Conservation (phyloP, 148 eudicot species). For the Gaultheria prostrata region DNA sequence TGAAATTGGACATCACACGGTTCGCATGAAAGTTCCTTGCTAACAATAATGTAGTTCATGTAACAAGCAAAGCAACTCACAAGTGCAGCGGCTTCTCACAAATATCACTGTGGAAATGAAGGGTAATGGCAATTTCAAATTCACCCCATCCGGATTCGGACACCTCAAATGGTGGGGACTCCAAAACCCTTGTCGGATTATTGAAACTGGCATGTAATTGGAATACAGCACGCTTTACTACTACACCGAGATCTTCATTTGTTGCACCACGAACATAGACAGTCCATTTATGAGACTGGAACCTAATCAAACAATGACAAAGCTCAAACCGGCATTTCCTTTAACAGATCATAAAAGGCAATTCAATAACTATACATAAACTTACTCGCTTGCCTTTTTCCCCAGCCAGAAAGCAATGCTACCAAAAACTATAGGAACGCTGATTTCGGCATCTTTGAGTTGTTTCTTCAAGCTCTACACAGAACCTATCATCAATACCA, state of each 20-base stretch:
- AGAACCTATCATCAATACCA: not conserved
- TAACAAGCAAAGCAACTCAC: conserved; percentile 47
- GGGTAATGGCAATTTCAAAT: conserved; percentile 88
- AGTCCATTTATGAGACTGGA: conserved; percentile 76
- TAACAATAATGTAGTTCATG: not conserved
- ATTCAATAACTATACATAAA: not conserved
- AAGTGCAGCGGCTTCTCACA: conserved; percentile 75
- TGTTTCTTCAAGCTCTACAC: conserved; percentile 54
- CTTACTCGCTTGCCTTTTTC: conserved; percentile 93
- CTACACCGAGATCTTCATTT: conserved; percentile 61
- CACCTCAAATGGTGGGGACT: conserved; percentile 79
- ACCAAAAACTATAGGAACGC: conserved; percentile 71
- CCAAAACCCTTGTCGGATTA: conserved; percentile 73
- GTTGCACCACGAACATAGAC: conserved; percentile 63
- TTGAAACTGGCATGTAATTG: conserved; percentile 92
- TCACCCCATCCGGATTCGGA: conserved; percentile 97
- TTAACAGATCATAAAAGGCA: conserved; percentile 21
- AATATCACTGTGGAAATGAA: conserved; percentile 75
- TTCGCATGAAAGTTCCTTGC: not conserved
- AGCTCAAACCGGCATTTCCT: conserved; percentile 16
- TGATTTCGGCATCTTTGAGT: conserved; percentile 63
- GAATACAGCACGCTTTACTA: conserved; percentile 77
- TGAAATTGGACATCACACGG: not conserved
- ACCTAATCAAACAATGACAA: conserved; percentile 30
- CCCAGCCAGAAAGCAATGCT: conserved; percentile 86